Conservation (phyloP, 345 rosid genomes). For the Alliaria petiolata region DNA sequence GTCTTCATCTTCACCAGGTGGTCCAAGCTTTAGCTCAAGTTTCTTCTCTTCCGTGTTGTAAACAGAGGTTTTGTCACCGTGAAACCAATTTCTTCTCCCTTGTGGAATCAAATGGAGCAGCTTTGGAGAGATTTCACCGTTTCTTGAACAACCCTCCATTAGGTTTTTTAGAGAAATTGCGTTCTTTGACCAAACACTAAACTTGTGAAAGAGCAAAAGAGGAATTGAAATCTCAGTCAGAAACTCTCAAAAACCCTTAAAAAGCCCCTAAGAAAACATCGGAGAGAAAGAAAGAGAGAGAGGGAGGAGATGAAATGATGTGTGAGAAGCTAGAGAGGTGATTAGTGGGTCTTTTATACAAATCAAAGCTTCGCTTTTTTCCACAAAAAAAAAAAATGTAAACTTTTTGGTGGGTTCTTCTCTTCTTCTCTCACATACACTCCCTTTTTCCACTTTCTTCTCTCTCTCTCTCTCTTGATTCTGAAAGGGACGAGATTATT, state of each 20-base stretch:
- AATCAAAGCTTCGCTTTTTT: slow-evolving; percentile 24
- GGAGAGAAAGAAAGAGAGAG: not conserved
- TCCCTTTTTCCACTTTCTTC: not conserved
- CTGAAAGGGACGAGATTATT: not conserved
- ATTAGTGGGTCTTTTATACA: slow-evolving; percentile 24
- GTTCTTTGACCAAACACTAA: not conserved
- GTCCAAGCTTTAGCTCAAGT: slow-evolving; percentile 96
- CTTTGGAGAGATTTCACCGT: slow-evolving; percentile 44
- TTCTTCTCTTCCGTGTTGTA: slow-evolving; percentile 59
- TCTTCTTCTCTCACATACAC: slow-evolving; percentile 11
- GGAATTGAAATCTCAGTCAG: slow-evolving; percentile 26
- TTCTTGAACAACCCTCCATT: slow-evolving; percentile 51
- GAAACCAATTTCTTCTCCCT: slow-evolving; percentile 50
- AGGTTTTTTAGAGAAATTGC: not conserved
- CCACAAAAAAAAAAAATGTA: slow-evolving; percentile 16
- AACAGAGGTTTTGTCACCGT: slow-evolving; percentile 26
- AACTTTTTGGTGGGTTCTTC: slow-evolving; percentile 23
- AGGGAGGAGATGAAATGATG: slow-evolving; percentile 12
- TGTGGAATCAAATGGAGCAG: slow-evolving; percentile 62
- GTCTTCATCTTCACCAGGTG: slow-evolving; percentile 50
- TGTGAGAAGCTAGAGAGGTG: slow-evolving; percentile 15
- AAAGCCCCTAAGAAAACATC: not conserved
- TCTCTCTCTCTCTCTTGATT: slow-evolving; percentile 5
- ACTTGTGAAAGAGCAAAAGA: slow-evolving; percentile 10
- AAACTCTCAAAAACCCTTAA: slow-evolving; percentile 32